Percentiles rank a stretch among this genome's conserved stretches.
Evolutionary conservation across 2,329 filamentous ascomycete species (phyloP).

Genomic region (Venturia aucupariae): DNA sequence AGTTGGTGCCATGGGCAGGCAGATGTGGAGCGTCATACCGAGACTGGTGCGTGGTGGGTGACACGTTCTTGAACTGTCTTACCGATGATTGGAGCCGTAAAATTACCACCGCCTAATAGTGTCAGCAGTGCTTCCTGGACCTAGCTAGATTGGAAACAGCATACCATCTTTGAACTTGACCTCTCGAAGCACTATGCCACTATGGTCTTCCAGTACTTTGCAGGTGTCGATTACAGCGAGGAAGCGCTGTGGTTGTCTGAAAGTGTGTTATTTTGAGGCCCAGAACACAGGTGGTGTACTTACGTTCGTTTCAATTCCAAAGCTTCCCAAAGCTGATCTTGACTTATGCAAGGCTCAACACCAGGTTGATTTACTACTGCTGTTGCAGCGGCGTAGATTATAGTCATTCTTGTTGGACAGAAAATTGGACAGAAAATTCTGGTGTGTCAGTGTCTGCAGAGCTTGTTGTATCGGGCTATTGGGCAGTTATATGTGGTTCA

Average conservation of each 20-base stretch:
- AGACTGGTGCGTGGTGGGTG: background rate
- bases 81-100: background rate
- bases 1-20: background rate
- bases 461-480: background rate
- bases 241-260: background rate
- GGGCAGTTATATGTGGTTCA: too few species aligned
- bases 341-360: background rate
- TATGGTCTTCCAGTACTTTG: background rate
- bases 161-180: slow-evolving; percentile 3
- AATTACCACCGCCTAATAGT: background rate
- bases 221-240: background rate
- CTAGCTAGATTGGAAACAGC: background rate
- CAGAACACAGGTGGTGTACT: background rate
- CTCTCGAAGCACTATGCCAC: background rate
- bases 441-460: background rate
- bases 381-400: background rate
- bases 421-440: background rate
- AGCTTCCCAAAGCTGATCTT: slow-evolving; percentile 1
- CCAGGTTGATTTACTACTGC: background rate
- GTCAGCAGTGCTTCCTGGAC: background rate
- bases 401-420: background rate
- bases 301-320: background rate
- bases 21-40: background rate
- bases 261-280: background rate
- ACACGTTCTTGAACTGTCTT: background rate